phyloP scores from a whole-genome alignment of 768 basidiomycete species.

The Phylloporus rhodoxanthus region DNA sequence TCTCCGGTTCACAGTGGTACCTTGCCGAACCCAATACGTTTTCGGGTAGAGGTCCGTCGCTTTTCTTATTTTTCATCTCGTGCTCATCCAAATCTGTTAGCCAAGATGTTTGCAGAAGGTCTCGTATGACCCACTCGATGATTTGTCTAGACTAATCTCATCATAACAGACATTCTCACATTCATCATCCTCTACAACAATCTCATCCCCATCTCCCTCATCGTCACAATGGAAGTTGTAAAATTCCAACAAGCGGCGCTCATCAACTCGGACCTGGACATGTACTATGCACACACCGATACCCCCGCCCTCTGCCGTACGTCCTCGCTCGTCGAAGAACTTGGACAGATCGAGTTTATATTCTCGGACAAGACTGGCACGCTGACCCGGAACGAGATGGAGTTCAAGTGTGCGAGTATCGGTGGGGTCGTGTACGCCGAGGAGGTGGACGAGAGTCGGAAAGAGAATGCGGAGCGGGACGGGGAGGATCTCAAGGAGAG shows the following conservation, averaged over 20 bases:
- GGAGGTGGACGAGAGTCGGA: slow-evolving; percentile 80
- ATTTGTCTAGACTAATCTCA: slow-evolving; percentile 5
- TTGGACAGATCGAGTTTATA: slow-evolving; percentile 96
- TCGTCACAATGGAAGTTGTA: slow-evolving; percentile 99
- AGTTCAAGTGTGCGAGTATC: slow-evolving; percentile 85
- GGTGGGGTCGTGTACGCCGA: slow-evolving; percentile 88
- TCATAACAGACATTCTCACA: slow-evolving; percentile 76
- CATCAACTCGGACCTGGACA: slow-evolving; percentile 96
- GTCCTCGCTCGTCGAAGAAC: slow-evolving; percentile 94
- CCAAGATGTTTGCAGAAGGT: slow-evolving; percentile 82
- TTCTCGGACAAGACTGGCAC: slow-evolving; percentile 96
- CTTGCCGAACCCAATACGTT: slow-evolving; percentile 58
- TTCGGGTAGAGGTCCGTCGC: slow-evolving; percentile 55
- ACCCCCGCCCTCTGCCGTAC: slow-evolving; percentile 98
- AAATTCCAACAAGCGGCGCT: slow-evolving; percentile 96
- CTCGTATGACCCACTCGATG: slow-evolving; percentile 1
- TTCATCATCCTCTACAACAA: slow-evolving; percentile 99
- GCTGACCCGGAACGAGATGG: slow-evolving; percentile 97
- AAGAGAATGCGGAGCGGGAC: slow-evolving; percentile 46
- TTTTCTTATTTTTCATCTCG: no score
- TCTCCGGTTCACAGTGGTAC: slow-evolving; percentile 86
- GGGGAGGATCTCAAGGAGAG: slow-evolving; percentile 40
- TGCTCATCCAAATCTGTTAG: slow-evolving; percentile 32
- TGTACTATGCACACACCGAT: slow-evolving; percentile 94
- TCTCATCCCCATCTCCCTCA: slow-evolving; percentile 96